Evolutionary conservation across 2,329 filamentous ascomycete species (phyloP).

Genomic region (Trichoderma brevicompactum): DNA sequence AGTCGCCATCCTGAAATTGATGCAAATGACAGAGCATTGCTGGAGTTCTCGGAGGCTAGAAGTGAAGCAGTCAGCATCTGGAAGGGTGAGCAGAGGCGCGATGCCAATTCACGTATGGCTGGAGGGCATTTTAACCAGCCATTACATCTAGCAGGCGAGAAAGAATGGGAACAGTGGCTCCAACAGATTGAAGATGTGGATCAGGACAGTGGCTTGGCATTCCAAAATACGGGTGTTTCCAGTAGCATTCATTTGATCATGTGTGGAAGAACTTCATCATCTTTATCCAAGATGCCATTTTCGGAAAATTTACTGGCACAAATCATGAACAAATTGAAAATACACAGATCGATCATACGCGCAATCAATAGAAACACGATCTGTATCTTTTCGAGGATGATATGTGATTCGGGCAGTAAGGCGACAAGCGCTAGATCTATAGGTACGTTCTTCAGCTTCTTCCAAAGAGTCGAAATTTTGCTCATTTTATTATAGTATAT

Average conservation of each 20-base stretch:
- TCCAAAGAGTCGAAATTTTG: neutral
- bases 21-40: neutral
- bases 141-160: neutral
- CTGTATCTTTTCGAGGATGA: slow-evolving; percentile 26
- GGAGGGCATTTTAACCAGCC: neutral
- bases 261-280: neutral
- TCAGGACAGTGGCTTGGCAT: no score
- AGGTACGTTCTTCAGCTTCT: neutral
- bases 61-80: neutral
- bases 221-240: neutral
- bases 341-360: slow-evolving; percentile 26
- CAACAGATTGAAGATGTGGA: neutral
- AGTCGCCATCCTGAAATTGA: neutral
- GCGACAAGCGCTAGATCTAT: neutral
- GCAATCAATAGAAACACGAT: slow-evolving; percentile 31
- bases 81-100: neutral
- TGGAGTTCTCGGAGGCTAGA: neutral
- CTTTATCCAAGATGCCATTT: neutral
- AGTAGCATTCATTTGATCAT: neutral
- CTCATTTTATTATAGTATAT: slow-evolving; percentile 25
- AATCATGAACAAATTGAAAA: slow-evolving; percentile 1
- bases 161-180: neutral
- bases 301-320: neutral
- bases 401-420: neutral
- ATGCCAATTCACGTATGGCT: neutral